A percentile compares a stretch with the other conserved stretches of the same genome.
phyloP scores from a whole-genome alignment of 768 basidiomycete genomes.

The Pleurotus sapidus region DNA sequence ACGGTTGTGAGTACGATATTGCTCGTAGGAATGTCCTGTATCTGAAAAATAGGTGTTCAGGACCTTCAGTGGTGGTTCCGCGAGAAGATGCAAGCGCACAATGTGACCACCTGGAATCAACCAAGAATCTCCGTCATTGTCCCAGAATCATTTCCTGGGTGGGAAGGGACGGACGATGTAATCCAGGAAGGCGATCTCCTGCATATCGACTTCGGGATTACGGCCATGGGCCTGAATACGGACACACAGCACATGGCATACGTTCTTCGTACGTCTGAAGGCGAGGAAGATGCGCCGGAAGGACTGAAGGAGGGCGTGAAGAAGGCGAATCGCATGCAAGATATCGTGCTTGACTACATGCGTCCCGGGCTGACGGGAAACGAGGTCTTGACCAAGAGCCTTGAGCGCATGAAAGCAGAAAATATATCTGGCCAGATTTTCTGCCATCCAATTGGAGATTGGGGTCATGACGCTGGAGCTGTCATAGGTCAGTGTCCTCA shows the following conservation, averaged over 20 bases:
- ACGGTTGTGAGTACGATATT: constrained; percentile 29
- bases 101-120: constrained; percentile 51
- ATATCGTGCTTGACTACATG: constrained; percentile 44
- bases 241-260: constrained; percentile 58
- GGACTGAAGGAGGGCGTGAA: constrained; percentile 41
- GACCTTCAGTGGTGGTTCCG: constrained; percentile 56
- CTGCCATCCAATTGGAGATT: constrained; percentile 54
- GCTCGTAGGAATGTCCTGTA: too few relatives aligned
- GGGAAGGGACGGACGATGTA: constrained; percentile 35
- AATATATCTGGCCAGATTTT: constrained; percentile 48
- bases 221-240: constrained; percentile 51
- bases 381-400: constrained; percentile 35
- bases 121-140: constrained; percentile 45
- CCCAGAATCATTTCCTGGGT: constrained; percentile 38
- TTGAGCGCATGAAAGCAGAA: constrained; percentile 42
- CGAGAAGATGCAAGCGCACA: constrained; percentile 44
- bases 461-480: constrained; percentile 51
- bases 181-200: constrained; percentile 49
- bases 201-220: constrained; percentile 55
- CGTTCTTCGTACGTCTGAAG: constrained; percentile 36
- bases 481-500: constrained; percentile 35
- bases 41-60: constrained; percentile 15
- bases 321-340: constrained; percentile 50
- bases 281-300: constrained; percentile 39
- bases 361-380: constrained; percentile 44